Conservation (phyloP, 75 land plant species). For the Larix kaempferi region DNA sequence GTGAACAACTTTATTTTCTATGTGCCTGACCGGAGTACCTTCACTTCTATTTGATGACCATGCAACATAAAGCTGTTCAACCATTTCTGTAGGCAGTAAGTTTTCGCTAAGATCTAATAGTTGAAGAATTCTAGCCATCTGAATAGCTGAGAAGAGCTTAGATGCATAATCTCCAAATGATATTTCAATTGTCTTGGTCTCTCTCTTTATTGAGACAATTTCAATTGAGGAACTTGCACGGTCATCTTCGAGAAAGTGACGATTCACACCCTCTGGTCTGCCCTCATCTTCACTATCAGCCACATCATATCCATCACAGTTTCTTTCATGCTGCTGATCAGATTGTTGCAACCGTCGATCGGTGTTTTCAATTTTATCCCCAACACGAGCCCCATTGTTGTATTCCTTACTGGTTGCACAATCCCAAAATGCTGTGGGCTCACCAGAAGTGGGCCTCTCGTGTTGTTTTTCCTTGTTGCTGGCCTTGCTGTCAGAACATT, state of each 20-base stretch:
- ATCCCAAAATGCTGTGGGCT: not conserved
- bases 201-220: not conserved
- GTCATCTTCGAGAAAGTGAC: slow-evolving; percentile 17
- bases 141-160: slow-evolving; percentile 45
- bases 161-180: slow-evolving; percentile 9
- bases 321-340: not conserved
- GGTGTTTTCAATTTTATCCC: not conserved
- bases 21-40: slow-evolving; percentile 35
- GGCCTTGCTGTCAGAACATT: slow-evolving; percentile 2
- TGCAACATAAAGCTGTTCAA: slow-evolving; percentile 36
- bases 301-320: slow-evolving; percentile 31
- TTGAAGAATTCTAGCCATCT: slow-evolving; percentile 34
- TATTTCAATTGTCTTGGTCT: not conserved
- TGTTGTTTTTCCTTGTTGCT: not conserved
- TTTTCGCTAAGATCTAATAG: slow-evolving; percentile 72
- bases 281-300: slow-evolving; percentile 68
- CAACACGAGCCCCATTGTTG: not conserved
- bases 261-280: slow-evolving; percentile 8
- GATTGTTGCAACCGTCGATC: not conserved
- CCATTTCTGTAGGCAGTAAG: slow-evolving; percentile 35
- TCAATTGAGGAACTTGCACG: slow-evolving; percentile 24
- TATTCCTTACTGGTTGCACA: not conserved
- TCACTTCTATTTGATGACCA: slow-evolving; percentile 44
- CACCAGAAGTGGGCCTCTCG: not conserved
- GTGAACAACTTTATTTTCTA: slow-evolving; percentile 49